Evolutionary conservation across 2,329 filamentous ascomycete species (phyloP), one percentile per base, ranked within the genome.

Genomic region (Aspergillus unguis): DNA sequence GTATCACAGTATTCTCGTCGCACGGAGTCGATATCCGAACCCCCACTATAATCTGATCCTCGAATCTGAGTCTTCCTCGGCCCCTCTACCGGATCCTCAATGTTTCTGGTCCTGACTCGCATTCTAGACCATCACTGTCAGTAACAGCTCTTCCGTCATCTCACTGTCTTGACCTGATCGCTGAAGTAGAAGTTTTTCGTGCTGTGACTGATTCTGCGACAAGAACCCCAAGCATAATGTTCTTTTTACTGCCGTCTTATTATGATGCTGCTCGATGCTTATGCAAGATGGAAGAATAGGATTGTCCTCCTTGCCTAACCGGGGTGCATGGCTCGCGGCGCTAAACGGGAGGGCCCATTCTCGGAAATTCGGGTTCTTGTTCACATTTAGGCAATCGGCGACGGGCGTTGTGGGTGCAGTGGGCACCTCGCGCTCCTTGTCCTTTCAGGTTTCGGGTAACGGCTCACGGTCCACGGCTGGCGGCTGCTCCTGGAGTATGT

Each of bases 361-460:
- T 55, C 53, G 53, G 53, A 55, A 50, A 45, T 37, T 55, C 53
- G 49, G 53, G 45, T 41, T 53, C 43, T 53, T 27, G 40, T 52
- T 53, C 29, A 35, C 11, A n/a, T 41, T 35, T 43, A 11, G 46
- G 43, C 9, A n/a, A 25, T 29, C 25, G 17, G 36, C 17, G 36
- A 8, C n/a, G 17, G 36, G 41, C 27, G 27, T 9, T 25, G 17
- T 28, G 28, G 11, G 46, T 26, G 46, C 37, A 41, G 36, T 42
- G 36, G 46, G 46, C 37, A 33, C 37, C 29, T 41, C 28, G 38
- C 37, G 10, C 28, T 42, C 29, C 29, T 38, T 37, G 41, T 17
- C 25, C 29, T 7, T 38, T 37, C 26, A 33, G 44, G 36, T 7
- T 38, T 37, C 26, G 44, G 44, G 36, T 25, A 17, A 47, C 27